These are phyloP conservation scores for Hamamelis virginiana DNA, from an alignment of 164 flowering plant species.

Conservation along the genomic window DNA sequence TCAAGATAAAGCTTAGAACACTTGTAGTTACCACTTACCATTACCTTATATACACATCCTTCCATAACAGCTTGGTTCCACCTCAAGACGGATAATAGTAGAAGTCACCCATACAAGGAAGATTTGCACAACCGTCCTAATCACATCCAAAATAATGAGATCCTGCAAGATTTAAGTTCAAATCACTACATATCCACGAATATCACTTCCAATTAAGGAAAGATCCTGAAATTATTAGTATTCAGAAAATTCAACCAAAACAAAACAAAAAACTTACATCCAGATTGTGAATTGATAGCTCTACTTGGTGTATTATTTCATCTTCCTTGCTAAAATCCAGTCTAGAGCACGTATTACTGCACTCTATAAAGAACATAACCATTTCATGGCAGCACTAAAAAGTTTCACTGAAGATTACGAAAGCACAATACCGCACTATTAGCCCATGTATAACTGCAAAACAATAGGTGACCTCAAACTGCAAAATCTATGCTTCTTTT, in stretches of 20 bases:
- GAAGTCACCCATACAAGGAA: constrained; percentile 18
- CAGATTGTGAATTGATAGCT: constrained; percentile 21
- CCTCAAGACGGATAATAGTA: constrained; percentile 10
- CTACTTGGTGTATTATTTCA: constrained; percentile 16
- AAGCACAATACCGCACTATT: constrained; percentile 21
- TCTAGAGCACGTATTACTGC: constrained; percentile 19
- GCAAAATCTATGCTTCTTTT: constrained; percentile 20
- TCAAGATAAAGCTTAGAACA: constrained; percentile 21
- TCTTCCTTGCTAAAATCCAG: constrained; percentile 14
- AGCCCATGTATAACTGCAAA: constrained; percentile 22
- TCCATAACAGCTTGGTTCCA: constrained; percentile 22
- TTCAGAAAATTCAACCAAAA: neutral
- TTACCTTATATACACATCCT: constrained; percentile 38
- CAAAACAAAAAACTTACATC: constrained; percentile 36
- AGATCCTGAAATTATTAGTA: neutral
- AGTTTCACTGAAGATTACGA: constrained; percentile 17
- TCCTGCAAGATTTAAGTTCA: constrained; percentile 23
- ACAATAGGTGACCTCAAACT: constrained; percentile 17
- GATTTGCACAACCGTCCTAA: constrained; percentile 24
- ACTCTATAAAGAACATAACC: constrained; percentile 23
- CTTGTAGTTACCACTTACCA: constrained; percentile 14
- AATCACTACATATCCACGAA: constrained; percentile 1
- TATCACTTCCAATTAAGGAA: neutral
- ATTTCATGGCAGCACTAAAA: constrained; percentile 19
- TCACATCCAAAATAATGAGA: constrained; percentile 19